These are phyloP conservation scores for Nepenthes alata DNA, from an alignment of 179 eudicot species.

Conservation along the genomic window DNA sequence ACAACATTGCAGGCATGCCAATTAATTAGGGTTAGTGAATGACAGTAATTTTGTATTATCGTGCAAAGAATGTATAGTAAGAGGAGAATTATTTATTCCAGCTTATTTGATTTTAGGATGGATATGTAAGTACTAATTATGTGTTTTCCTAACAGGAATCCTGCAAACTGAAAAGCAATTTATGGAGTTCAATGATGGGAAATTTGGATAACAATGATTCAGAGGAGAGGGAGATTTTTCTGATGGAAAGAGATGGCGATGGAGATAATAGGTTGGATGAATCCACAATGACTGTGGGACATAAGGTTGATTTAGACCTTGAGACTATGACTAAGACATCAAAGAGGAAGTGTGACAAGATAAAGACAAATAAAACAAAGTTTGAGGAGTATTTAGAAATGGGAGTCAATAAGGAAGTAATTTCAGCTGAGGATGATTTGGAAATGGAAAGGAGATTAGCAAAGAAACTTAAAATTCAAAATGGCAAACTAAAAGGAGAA, in stretches of 20 bases:
- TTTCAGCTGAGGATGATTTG: conserved; percentile 49
- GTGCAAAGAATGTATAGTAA: too few species aligned
- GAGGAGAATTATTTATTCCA: too few species aligned
- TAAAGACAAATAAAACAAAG: conserved; percentile 37
- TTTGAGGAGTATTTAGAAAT: conserved; percentile 55
- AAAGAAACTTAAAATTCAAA: conserved; percentile 58
- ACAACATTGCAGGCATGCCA: too few species aligned
- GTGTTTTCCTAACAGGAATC: conserved; percentile 16
- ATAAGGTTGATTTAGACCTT: conserved; percentile 3
- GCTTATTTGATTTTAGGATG: not conserved
- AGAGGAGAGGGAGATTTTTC: conserved; percentile 7
- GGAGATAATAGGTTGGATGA: conserved; percentile 15
- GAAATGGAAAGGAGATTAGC: conserved; percentile 48
- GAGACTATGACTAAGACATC: not conserved
- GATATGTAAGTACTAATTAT: not conserved
- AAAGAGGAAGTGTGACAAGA: conserved; percentile 11
- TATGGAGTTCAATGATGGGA: conserved; percentile 1
- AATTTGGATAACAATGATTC: conserved; percentile 6
- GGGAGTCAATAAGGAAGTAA: conserved; percentile 25
- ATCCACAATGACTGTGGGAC: conserved; percentile 3
- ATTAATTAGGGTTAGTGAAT: too few species aligned
- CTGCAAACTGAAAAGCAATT: conserved; percentile 19
- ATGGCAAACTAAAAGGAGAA: conserved; percentile 39
- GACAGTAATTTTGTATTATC: too few species aligned
- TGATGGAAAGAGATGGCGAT: conserved; percentile 9